Base-by-base conservation (phyloP, 306 rosid genomes). In the Urtica urens region DNA sequence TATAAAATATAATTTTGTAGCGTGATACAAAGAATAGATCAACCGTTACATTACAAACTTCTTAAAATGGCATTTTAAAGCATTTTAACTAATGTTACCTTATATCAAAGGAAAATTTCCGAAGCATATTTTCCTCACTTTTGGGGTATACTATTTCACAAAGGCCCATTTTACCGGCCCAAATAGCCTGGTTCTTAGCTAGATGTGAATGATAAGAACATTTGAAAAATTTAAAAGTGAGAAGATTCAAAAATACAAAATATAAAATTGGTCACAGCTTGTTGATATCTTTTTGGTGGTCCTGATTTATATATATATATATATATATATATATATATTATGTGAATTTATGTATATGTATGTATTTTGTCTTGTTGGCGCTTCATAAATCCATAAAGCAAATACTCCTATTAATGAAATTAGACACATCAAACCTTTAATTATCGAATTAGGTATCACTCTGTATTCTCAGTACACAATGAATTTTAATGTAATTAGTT, bases 301-400 rank as follows among this genome's bases (percentile, higher is more conserved):
- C 27, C 35, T 38, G 40, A 59, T 38, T 29, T 38, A 9, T 40
- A 45, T n/a, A n/a, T n/a, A n/a, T n/a, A n/a, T n/a, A n/a, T n/a
- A n/a, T n/a, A n/a, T n/a, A n/a, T n/a, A n/a, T n/a, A n/a, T n/a
- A n/a, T n/a, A n/a, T n/a, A n/a, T n/a, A n/a, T n/a, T n/a, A n/a
- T n/a, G n/a, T n/a, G n/a, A n/a, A n/a, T n/a, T n/a, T n/a, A n/a
- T n/a, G n/a, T n/a, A n/a, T n/a, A n/a, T n/a, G n/a, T 34, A 33
- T n/a, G 17, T 29, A 40, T n/a, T 40, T 40, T 40, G 24, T 39
- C 23, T 33, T 67, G 47, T 20, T 59, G 53, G 51, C 25, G 10
- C 58, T 38, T 38, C 29, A 43, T 21, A 59, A 39, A 23, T 44
- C 46, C 50, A 46, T 20, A 30, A 39, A 27, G 18, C 52, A 20